These are phyloP conservation scores for Vaccinium darrowii DNA, from an alignment of 148 eudicot species.

Conservation along the genomic window DNA sequence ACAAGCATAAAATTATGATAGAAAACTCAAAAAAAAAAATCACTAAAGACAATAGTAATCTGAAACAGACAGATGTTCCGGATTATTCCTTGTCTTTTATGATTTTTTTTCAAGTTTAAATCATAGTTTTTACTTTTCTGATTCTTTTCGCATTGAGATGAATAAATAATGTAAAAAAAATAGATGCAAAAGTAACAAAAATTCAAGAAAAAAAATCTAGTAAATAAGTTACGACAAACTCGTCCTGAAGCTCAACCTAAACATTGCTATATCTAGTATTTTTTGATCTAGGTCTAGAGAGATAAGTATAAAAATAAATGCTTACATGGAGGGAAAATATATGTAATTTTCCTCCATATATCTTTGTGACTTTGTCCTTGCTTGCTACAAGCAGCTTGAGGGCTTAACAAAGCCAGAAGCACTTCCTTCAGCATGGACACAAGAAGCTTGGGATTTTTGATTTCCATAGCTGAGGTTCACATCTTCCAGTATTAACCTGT, in stretches of 20 bases:
- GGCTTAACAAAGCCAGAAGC: slow-evolving; percentile 29
- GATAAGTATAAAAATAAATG: neutral
- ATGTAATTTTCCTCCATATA: neutral
- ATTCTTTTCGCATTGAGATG: too few species aligned
- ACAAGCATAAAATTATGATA: neutral
- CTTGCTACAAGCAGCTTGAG: slow-evolving; percentile 26
- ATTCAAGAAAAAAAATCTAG: neutral
- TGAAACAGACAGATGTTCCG: neutral
- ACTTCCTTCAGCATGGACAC: slow-evolving; percentile 32
- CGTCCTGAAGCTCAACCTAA: neutral
- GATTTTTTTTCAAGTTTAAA: neutral
- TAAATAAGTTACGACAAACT: neutral
- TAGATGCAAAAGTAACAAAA: neutral
- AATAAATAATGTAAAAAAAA: too few species aligned
- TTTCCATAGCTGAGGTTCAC: slow-evolving; percentile 31
- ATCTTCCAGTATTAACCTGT: slow-evolving; percentile 36
- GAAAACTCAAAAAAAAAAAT: neutral
- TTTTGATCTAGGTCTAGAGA: neutral
- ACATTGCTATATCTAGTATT: neutral
- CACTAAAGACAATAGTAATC: neutral
- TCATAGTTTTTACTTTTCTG: neutral
- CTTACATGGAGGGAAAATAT: neutral
- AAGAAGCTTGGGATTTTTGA: slow-evolving; percentile 24
- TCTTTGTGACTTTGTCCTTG: neutral
- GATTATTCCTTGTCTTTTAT: neutral